Base-by-base conservation (phyloP, 164 flowering plant genomes). In the Vitis riparia region DNA sequence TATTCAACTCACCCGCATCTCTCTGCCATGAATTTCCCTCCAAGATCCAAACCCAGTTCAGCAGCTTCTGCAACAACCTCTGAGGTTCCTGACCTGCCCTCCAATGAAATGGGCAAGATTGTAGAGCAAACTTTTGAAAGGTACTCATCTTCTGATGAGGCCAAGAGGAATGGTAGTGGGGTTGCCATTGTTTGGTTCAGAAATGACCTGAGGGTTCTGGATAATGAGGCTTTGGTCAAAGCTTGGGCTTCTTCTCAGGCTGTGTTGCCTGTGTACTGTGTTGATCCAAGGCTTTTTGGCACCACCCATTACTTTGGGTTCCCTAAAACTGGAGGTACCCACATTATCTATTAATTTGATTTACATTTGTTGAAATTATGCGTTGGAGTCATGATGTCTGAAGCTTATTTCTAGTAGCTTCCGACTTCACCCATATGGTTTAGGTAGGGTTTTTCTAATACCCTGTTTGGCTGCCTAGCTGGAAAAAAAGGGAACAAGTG, bases 261-360 rank as follows among this genome's bases (percentile, higher is more conserved):
- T 13, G 71, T 94, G 16, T 87, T 94, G 82, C 97, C 99, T 8
- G 91, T 94, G 16, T 94, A 91, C 66, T 92, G 97, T 59, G 70
- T 92, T 48, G 97, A 92, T 85, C 93, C 99, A 29, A 77, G 99
- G 51, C 80, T 79, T 58, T 94, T 92, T 56, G 82, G 81, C 47
- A 77, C 87, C 7, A 94, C 99, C 17, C 84, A 86, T 77, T 70
- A 80, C 78, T 94, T 94, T 67, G 91, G 89, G 9, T 92, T 94
- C 73, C 91, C 95, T 17, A 94, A 94, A 88, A 92, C 98, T 70
- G 99, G 99, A 86, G 97, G 97, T 92, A 83, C 3, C 56, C 9
- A 9, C 5, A 60, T 53, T 67, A 48, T 2, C 37, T 23, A 1
- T 11, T 55, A 9, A 13, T 44, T 3, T 37, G 44, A 37, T 37